These are phyloP conservation scores for Leccinum uliginosum DNA, from an alignment of 768 basidiomycete species.

Conservation along the genomic window DNA sequence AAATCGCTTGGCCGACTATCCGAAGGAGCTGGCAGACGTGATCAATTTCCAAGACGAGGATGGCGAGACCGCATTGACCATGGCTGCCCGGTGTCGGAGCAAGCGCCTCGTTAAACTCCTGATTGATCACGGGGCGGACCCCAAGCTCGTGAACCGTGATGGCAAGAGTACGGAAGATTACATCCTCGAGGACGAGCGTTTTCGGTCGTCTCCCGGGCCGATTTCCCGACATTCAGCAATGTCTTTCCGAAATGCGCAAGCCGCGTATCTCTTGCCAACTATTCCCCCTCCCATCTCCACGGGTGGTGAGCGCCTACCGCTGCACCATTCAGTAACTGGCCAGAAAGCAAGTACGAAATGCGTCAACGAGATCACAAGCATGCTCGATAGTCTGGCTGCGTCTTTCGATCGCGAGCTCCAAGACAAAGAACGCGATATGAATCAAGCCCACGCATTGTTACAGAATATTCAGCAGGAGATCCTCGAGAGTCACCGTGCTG, in stretches of 20 bases:
- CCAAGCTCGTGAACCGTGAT: conserved; percentile 90
- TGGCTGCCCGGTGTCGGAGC: conserved; percentile 93
- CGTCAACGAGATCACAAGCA: conserved; percentile 76
- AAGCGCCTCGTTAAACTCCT: conserved; percentile 94
- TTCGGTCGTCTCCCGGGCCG: conserved; percentile 85
- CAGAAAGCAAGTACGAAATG: conserved; percentile 84
- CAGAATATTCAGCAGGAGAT: conserved; percentile 88
- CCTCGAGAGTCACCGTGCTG: conserved; percentile 74
- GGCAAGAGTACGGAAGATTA: conserved; percentile 98
- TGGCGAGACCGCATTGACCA: conserved; percentile 94
- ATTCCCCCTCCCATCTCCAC: conserved; percentile 40
- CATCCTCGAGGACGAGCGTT: conserved; percentile 96
- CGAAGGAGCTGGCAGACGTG: conserved; percentile 93
- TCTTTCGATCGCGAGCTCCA: conserved; percentile 90
- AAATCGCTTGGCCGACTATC: conserved; percentile 82
- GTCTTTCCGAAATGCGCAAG: conserved; percentile 72
- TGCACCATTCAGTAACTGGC: conserved; percentile 82
- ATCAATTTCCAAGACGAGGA: conserved; percentile 99
- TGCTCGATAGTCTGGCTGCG: conserved; percentile 84
- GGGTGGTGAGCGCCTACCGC: conserved; percentile 61
- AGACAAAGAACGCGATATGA: conserved; percentile 87
- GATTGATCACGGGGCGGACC: conserved; percentile 94
- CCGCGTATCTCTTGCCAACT: conserved; percentile 36
- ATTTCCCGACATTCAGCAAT: conserved; percentile 61
- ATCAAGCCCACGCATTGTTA: conserved; percentile 83